Evolutionary conservation across 2,329 filamentous ascomycete genomes (phyloP), one percentile per base, ranked within the genome.

Genomic region (Pseudocercospora pini-densiflorae): DNA sequence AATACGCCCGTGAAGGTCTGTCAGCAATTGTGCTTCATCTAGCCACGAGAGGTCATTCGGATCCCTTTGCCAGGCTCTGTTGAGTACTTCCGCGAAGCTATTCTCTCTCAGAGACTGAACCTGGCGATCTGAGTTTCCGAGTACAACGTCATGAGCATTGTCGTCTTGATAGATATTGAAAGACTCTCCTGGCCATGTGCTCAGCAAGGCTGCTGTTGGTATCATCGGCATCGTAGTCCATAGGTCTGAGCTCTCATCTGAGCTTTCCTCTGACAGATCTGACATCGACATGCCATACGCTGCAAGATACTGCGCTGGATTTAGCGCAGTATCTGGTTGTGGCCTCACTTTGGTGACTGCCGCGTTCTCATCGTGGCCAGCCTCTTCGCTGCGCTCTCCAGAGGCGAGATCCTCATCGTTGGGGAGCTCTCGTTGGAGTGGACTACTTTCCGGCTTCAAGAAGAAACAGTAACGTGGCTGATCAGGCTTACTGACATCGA

Each of bases 401-500:
- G 33, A 36, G 33, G 16, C 12, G 33, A 36, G 12, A 36, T 36
- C 12, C 33, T 43, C 40, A 43, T 43, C 40, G 7, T n/a, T 5
- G 40, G 40, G n/a, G 36, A n/a, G 6, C 45, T 49, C 45, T 49
- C 19, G 6, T 1, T 14, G 6, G 31, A 63, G 29, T 14, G 29
- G n/a, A 1, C 23, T 3, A 16, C 47, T 54, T 29, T 23, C 19
- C 21, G 10, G 12, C 7, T 7, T 1, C 16, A 62, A 60, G 24
- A 66, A 19, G 16, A 57, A 61, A n/a, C 51, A 57, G 60, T 63
- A 63, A 7, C 55, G 61, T 14, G 47, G 60, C n/a, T 23, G 19
- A 19, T 43, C 64, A 5, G 55, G 54, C 21, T 66, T 55, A 7
- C 60, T 66, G 31, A 60, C 23, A 31, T 64, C 62, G 14, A 64